Evolutionary conservation across 805 yeast species (phyloP).

Genomic region (Schizosaccharomyces japonicus): DNA sequence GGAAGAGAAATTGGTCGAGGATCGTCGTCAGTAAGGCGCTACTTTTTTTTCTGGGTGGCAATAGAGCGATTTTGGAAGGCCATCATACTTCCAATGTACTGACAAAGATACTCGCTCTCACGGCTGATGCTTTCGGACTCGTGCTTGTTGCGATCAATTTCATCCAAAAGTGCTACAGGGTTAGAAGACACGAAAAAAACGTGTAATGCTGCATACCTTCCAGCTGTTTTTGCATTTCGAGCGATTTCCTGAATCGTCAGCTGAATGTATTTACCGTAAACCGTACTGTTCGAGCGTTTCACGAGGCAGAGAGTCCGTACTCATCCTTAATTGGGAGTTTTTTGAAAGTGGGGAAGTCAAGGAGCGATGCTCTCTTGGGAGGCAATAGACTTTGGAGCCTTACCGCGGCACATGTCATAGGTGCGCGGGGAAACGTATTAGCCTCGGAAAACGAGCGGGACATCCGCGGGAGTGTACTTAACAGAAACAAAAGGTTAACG

Average conservation of each 20-base stretch:
- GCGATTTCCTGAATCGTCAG: background rate
- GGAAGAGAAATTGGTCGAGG: no score
- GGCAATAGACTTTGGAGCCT: no score
- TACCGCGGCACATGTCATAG: no score
- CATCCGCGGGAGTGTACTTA: no score
- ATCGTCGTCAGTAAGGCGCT: no score
- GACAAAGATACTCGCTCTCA: slow-evolving; percentile 2
- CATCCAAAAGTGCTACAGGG: background rate
- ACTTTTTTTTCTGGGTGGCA: background rate
- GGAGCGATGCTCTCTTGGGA: no score
- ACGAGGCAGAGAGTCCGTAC: background rate
- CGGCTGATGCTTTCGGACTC: slow-evolving; percentile 1
- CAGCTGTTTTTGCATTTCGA: background rate
- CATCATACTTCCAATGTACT: slow-evolving; percentile 1
- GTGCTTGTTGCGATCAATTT: slow-evolving; percentile 1
- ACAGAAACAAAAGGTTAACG: no score
- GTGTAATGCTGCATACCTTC: background rate
- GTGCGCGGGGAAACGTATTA: no score
- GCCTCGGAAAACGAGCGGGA: no score
- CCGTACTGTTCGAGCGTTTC: background rate
- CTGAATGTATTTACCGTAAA: background rate
- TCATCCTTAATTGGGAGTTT: background rate
- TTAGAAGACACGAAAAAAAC: no score
- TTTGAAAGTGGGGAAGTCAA: no score
- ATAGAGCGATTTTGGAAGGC: background rate